phyloP scores from a whole-genome alignment of 2,329 filamentous ascomycete species.

The Raffaelea albimanens region DNA sequence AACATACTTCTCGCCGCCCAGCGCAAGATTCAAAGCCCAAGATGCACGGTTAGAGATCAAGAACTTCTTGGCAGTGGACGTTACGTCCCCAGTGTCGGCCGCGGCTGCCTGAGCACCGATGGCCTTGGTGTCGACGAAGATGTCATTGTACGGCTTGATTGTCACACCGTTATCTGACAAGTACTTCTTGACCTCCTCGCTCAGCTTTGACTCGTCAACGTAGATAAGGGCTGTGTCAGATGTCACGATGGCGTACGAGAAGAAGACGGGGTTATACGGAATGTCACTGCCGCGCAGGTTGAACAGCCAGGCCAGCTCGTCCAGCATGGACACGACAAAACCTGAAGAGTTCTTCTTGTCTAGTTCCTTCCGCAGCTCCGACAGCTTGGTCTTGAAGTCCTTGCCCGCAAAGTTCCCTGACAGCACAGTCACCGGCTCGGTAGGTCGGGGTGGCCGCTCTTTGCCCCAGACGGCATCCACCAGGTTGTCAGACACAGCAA shows the following conservation, averaged over 20 bases:
- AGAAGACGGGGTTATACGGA: slow-evolving; percentile 96
- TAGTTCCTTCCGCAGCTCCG: slow-evolving; percentile 80
- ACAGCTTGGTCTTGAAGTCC: slow-evolving; percentile 70
- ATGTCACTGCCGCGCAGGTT: slow-evolving; percentile 93
- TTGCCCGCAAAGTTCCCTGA: slow-evolving; percentile 70
- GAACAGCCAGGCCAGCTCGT: slow-evolving; percentile 98
- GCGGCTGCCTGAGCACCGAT: slow-evolving; percentile 34
- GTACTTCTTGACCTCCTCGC: slow-evolving; percentile 56
- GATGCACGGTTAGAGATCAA: slow-evolving; percentile 82
- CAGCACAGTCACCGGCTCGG: slow-evolving; percentile 65
- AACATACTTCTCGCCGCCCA: slow-evolving; percentile 77
- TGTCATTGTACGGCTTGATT: slow-evolving; percentile 71
- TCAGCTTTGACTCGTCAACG: slow-evolving; percentile 71
- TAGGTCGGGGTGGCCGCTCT: slow-evolving; percentile 63
- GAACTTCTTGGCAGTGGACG: slow-evolving; percentile 50
- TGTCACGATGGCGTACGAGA: slow-evolving; percentile 88
- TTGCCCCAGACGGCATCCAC: slow-evolving; percentile 84
- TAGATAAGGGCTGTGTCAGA: slow-evolving; percentile 70
- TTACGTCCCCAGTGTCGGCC: slow-evolving; percentile 14
- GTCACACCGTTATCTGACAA: slow-evolving; percentile 60
- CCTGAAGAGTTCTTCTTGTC: slow-evolving; percentile 81
- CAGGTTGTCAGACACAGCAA: slow-evolving; percentile 70
- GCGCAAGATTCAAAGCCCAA: slow-evolving; percentile 79
- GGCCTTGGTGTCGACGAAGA: slow-evolving; percentile 68
- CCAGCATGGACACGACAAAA: slow-evolving; percentile 87